These are phyloP conservation scores for Colletotrichum orchidophilum DNA, from an alignment of 2,329 filamentous ascomycete species.

Conservation along the genomic window DNA sequence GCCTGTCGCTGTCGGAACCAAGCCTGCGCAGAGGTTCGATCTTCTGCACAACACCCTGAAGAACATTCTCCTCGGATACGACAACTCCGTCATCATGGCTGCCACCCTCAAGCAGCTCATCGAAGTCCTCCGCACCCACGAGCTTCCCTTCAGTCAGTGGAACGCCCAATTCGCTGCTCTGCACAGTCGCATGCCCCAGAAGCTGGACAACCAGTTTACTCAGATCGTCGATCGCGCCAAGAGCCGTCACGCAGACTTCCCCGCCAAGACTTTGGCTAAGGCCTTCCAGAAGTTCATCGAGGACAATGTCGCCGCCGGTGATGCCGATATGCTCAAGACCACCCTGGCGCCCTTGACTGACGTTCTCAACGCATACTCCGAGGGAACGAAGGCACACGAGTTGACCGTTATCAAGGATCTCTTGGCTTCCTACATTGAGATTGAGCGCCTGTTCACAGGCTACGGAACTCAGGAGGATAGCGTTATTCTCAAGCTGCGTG, in stretches of 20 bases:
- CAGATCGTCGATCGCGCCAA: constrained; percentile 88
- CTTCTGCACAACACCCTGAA: constrained; percentile 80
- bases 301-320: constrained; percentile 78
- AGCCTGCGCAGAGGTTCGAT: constrained; percentile 88
- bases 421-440: constrained; percentile 82
- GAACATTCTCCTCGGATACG: constrained; percentile 92
- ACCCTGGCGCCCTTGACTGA: constrained; percentile 80
- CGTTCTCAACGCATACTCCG: constrained; percentile 81
- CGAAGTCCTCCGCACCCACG: constrained; percentile 87
- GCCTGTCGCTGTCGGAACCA: constrained; percentile 87
- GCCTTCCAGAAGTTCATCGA: constrained; percentile 88
- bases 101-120: constrained; percentile 86
- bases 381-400: constrained; percentile 92
- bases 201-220: constrained; percentile 83
- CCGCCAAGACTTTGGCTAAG: constrained; percentile 86
- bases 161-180: constrained; percentile 94
- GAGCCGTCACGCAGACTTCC: constrained; percentile 85
- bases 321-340: constrained; percentile 77
- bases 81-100: constrained; percentile 97
- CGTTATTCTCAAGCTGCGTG: constrained; percentile 90
- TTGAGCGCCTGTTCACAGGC: constrained; percentile 89
- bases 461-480: constrained; percentile 90
- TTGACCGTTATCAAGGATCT: constrained; percentile 82
- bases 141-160: constrained; percentile 97
- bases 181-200: constrained; percentile 97